Conservation (phyloP, 257 asterid species). For the Fraxinus cuspidata region DNA sequence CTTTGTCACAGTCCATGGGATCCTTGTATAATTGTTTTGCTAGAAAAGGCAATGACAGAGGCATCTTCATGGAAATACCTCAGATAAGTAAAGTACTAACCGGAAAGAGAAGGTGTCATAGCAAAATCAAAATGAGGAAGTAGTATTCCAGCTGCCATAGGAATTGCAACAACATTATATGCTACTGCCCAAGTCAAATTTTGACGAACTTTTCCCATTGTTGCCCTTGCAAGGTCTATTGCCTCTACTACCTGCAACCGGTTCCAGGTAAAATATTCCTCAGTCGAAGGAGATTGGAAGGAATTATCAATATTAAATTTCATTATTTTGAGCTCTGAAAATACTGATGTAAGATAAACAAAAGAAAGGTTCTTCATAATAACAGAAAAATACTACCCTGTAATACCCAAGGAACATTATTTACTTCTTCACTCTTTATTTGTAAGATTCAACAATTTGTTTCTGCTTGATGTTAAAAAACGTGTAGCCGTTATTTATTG, state of each 20-base stretch:
- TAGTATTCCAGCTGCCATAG: constrained; percentile 88
- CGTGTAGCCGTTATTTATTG: background rate
- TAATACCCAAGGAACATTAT: background rate
- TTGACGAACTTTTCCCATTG: constrained; percentile 91
- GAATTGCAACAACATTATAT: constrained; percentile 79
- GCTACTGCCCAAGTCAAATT: constrained; percentile 94
- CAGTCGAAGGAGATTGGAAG: constrained; percentile 20
- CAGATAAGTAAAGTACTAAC: constrained; percentile 30
- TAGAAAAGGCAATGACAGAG: background rate
- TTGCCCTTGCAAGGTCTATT: constrained; percentile 83
- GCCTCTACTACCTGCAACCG: constrained; percentile 79
- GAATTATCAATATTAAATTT: background rate
- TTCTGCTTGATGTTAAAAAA: background rate
- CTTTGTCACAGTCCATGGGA: background rate
- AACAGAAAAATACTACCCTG: background rate
- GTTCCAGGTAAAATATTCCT: constrained; percentile 22
- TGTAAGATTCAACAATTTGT: background rate
- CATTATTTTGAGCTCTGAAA: background rate
- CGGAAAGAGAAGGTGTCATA: constrained; percentile 97
- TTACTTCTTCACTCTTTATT: background rate
- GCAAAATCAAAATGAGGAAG: constrained; percentile 95
- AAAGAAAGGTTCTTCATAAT: background rate
- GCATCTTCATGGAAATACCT: background rate
- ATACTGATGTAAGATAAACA: background rate
- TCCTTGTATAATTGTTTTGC: background rate